These are phyloP conservation scores for Datisca glomerata DNA, from an alignment of 306 rosid genomes.

Conservation along the genomic window DNA sequence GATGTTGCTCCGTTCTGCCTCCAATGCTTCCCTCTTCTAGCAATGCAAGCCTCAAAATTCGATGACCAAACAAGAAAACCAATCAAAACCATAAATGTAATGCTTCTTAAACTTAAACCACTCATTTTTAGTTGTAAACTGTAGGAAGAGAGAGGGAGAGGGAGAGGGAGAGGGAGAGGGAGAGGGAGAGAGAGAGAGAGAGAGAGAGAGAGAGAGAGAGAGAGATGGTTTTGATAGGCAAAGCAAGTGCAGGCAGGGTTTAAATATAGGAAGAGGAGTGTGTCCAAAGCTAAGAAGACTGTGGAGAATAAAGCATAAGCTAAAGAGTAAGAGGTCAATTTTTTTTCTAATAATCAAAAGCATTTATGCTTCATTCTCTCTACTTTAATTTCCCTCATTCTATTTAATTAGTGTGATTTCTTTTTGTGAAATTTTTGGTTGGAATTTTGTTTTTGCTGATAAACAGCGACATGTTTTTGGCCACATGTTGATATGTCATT, in stretches of 20 bases:
- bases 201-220: constrained; percentile 7
- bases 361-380: constrained; percentile 3
- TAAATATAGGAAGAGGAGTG: constrained; percentile 10
- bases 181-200: not conserved
- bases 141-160: constrained; percentile 3
- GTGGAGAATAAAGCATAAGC: constrained; percentile 8
- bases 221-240: not conserved
- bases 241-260: constrained; percentile 10
- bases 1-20: constrained; percentile 42
- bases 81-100: constrained; percentile 39
- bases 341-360: constrained; percentile 5
- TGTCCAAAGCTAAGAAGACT: constrained; percentile 6
- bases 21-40: constrained; percentile 89
- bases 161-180: not conserved
- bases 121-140: constrained; percentile 32
- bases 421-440: constrained; percentile 11
- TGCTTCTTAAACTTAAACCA: constrained; percentile 39
- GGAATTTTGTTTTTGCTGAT: constrained; percentile 6
- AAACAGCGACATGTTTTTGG: constrained; percentile 13
- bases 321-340: not conserved
- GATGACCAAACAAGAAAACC: constrained; percentile 56
- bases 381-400: constrained; percentile 3
- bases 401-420: constrained; percentile 6
- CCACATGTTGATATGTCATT: constrained; percentile 15
- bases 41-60: constrained; percentile 76